phyloP scores from a whole-genome alignment of 495 filamentous ascomycete genomes.

The Penicillium manginii region DNA sequence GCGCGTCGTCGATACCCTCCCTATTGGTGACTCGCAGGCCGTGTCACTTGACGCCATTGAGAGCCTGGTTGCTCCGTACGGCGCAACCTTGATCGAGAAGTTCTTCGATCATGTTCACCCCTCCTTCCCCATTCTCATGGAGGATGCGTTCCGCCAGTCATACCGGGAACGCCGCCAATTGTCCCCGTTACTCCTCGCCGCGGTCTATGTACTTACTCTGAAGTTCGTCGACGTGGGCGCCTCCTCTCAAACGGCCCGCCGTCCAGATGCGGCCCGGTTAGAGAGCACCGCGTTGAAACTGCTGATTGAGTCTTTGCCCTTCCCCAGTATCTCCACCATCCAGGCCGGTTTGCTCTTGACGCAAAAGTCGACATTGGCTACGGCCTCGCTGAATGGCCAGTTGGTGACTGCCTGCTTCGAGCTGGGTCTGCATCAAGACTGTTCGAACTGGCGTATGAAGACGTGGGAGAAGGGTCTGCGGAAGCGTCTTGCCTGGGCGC shows the following conservation, averaged over 20 bases:
- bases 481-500: constrained; percentile 61
- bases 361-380: constrained; percentile 84
- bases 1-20: constrained; percentile 46
- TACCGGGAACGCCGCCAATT: constrained; percentile 78
- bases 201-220: constrained; percentile 87
- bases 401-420: constrained; percentile 58
- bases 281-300: constrained; percentile 77
- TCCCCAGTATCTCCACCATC: constrained; percentile 89
- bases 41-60: constrained; percentile 81
- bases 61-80: constrained; percentile 78
- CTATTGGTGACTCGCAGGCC: constrained; percentile 45
- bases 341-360: constrained; percentile 89
- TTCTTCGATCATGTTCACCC: constrained; percentile 91
- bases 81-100: constrained; percentile 77
- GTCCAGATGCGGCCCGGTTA: constrained; percentile 73
- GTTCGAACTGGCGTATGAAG: constrained; percentile 57
- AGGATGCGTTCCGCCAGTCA: constrained; percentile 83
- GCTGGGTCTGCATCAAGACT: constrained; percentile 61
- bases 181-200: constrained; percentile 82
- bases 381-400: constrained; percentile 85
- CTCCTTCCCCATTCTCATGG: constrained; percentile 87
- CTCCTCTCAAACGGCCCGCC: constrained; percentile 62
- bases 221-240: constrained; percentile 85
- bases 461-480: constrained; percentile 58
- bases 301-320: constrained; percentile 75